Evolutionary conservation across 2,329 filamentous ascomycete genomes (phyloP), one percentile per base, ranked within the genome.

Genomic region (Ophiocordyceps polyrhachis-furcata): DNA sequence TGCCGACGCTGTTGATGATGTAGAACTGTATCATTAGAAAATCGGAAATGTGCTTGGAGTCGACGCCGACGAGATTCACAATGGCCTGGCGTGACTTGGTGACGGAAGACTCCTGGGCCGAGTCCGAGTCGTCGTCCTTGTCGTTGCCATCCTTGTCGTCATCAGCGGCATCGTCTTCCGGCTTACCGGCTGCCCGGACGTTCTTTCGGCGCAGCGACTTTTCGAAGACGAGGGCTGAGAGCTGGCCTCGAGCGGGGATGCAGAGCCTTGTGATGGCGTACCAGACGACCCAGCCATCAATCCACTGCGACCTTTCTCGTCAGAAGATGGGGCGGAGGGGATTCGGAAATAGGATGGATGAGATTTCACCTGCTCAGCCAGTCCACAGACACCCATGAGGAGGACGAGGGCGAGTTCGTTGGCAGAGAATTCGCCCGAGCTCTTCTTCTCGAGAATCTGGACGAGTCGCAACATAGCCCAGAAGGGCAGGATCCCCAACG

Each of bases 161-260:
- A 8, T 63, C 58, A 8, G 61, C 57, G 4, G 55, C 48, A 7
- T 63, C 58, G 14, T 53, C 54, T 6, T 62, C 58, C 23, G 13
- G 40, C 12, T 43, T 46, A 5, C 43, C 66, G 5, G 73, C 67
- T 12, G 74, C 71, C 56, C 86, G 85, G 38, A 83, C 74, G 57
- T 88, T 83, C 56, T 89, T 89, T 43, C 79, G 73, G 40, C 79
- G 71, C 68, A 87, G 76, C 0, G 81, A 74, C 58, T 91, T 91
- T 48, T 79, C 73, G 52, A 88, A 89, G 15, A 89, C 73, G 8
- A 86, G 67, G 1, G 81, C 72, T 2, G 80, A 76, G 2, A 91
- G 63, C 52, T 87, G 79, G 25, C 76, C 71, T 44, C 81, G 75
- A 15, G 88, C 64, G 0, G 81, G 79, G 21, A 85, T 67, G 41